These are phyloP conservation scores for Hygrophoropsis aurantiaca DNA, from an alignment of 768 basidiomycete genomes.

Conservation along the genomic window DNA sequence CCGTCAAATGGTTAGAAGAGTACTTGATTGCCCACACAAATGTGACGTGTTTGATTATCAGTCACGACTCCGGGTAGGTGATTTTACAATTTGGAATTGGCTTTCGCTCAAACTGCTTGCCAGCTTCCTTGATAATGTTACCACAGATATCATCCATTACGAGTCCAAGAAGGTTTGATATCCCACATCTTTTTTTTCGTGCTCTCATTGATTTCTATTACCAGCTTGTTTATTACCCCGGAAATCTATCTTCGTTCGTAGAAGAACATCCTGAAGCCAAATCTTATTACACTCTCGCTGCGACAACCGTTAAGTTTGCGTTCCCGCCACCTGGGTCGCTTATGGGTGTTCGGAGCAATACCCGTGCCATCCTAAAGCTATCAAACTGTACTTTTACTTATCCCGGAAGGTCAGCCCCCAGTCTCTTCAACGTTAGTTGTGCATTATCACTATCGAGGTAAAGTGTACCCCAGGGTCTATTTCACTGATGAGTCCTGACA, in stretches of 20 bases:
- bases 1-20: constrained; percentile 89
- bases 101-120: not conserved
- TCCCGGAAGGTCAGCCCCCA: constrained; percentile 78
- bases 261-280: constrained; percentile 88
- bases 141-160: constrained; percentile 97
- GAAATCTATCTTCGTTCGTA: constrained; percentile 90
- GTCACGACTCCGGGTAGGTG: constrained; percentile 93
- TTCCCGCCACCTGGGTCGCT: constrained; percentile 95
- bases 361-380: constrained; percentile 93
- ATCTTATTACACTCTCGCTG: constrained; percentile 95
- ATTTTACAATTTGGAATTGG: not conserved
- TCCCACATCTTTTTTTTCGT: constrained; percentile 14
- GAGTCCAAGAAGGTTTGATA: constrained; percentile 79
- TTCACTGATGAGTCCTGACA: constrained; percentile 14
- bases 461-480: constrained; percentile 25
- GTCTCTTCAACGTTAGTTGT: constrained; percentile 85
- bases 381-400: constrained; percentile 92
- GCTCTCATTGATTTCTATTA: constrained; percentile 12
- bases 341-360: constrained; percentile 96
- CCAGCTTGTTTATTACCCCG: constrained; percentile 89
- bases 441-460: constrained; percentile 91
- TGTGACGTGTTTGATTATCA: constrained; percentile 90
- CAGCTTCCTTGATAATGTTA: constrained; percentile 92
- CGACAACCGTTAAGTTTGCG: constrained; percentile 89
- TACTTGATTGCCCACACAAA: constrained; percentile 81